These are phyloP conservation scores for Scytalidium lignicola DNA, from an alignment of 2,329 filamentous ascomycete species.

Conservation along the genomic window DNA sequence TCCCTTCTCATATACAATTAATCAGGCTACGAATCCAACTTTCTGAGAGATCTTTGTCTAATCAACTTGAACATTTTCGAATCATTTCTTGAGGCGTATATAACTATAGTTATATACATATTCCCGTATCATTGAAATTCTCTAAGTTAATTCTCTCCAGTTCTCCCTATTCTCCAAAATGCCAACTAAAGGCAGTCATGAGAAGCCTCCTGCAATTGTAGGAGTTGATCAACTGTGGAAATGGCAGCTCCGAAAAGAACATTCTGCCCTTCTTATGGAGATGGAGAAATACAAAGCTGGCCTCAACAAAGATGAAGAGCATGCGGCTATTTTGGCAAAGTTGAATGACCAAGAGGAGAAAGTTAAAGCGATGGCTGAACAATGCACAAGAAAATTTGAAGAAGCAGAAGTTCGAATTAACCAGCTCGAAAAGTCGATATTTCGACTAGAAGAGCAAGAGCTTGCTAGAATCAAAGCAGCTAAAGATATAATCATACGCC, in stretches of 20 bases:
- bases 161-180: not conserved
- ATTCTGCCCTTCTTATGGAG: conserved; percentile 13
- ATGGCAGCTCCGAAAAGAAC: conserved; percentile 20
- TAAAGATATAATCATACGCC: not conserved
- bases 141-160: not conserved
- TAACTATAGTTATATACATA: too few relatives aligned
- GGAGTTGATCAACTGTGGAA: conserved; percentile 15
- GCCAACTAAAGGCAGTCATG: not conserved
- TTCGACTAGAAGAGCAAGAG: not conserved
- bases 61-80: too few relatives aligned
- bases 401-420: not conserved
- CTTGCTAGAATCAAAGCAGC: not conserved
- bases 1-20: too few relatives aligned
- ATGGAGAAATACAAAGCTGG: conserved; percentile 2
- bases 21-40: too few relatives aligned
- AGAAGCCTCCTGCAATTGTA: not conserved
- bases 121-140: too few relatives aligned
- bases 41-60: too few relatives aligned
- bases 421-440: not conserved
- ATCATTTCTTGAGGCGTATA: too few relatives aligned
- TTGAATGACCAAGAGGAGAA: not conserved
- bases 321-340: not conserved
- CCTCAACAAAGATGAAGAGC: not conserved
- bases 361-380: not conserved
- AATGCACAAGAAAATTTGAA: not conserved